These are phyloP conservation scores for Rauvolfia tetraphylla DNA, from an alignment of 257 asterid species.

Conservation along the genomic window DNA sequence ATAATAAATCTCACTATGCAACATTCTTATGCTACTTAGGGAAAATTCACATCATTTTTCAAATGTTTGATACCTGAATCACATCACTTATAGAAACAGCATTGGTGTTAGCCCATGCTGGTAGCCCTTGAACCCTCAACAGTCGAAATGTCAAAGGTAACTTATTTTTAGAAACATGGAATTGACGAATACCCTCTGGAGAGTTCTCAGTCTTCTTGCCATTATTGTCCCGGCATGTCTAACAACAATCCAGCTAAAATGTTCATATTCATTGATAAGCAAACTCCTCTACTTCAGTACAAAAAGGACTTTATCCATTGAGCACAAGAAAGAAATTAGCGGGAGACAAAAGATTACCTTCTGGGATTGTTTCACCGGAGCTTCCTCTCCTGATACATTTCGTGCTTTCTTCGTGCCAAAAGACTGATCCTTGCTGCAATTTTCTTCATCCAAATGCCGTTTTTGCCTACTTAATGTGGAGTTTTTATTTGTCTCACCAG, in stretches of 20 bases:
- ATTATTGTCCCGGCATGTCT: slow-evolving; percentile 26
- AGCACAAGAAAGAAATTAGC: neutral
- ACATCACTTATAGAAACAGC: slow-evolving; percentile 82
- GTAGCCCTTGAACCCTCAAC: slow-evolving; percentile 70
- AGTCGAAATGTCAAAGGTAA: slow-evolving; percentile 61
- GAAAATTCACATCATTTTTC: neutral
- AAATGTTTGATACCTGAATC: slow-evolving; percentile 49
- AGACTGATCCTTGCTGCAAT: slow-evolving; percentile 27
- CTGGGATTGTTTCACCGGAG: slow-evolving; percentile 18
- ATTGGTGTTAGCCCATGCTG: slow-evolving; percentile 89
- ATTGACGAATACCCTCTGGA: slow-evolving; percentile 47
- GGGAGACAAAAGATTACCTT: slow-evolving; percentile 5
- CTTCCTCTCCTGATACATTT: slow-evolving; percentile 38
- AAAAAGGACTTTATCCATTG: neutral
- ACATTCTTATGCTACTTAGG: neutral
- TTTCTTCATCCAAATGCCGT: slow-evolving; percentile 51
- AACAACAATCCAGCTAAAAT: slow-evolving; percentile 4
- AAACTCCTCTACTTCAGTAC: neutral
- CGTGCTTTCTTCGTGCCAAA: slow-evolving; percentile 48
- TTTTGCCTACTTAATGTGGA: slow-evolving; percentile 34
- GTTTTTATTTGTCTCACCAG: slow-evolving; percentile 24
- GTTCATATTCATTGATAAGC: neutral
- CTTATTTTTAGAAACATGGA: slow-evolving; percentile 47
- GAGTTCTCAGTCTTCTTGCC: slow-evolving; percentile 24
- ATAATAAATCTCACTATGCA: neutral